A percentile compares a stretch with the other conserved stretches of the same genome.
Evolutionary conservation across 2,329 filamentous ascomycete species (phyloP).

Genomic region (Fulvia fulva): DNA sequence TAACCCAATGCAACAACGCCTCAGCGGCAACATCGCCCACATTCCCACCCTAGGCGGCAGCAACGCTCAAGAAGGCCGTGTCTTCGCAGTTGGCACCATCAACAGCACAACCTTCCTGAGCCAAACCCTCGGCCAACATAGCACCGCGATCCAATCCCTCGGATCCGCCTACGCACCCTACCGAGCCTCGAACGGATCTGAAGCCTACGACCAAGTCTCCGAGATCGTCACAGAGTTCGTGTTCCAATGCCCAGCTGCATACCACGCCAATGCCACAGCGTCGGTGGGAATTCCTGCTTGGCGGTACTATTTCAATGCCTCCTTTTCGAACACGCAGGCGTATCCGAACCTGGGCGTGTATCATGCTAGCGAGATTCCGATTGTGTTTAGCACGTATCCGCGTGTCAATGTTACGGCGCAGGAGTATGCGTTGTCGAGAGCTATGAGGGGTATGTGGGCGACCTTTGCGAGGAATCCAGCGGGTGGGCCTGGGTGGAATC

Average conservation of each 20-base stretch:
- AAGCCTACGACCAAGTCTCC: conserved; percentile 14
- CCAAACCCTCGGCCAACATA: conserved; percentile 17
- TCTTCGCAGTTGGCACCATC: conserved; percentile 29
- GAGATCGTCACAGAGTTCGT: conserved; percentile 20
- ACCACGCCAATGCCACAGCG: conserved; percentile 30
- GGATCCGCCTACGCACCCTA: conserved; percentile 29
- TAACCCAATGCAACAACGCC: conserved; percentile 26
- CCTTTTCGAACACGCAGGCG: conserved; percentile 32
- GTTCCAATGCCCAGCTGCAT: conserved; percentile 28
- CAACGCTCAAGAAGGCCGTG: conserved; percentile 36
- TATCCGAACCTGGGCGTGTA: conserved; percentile 32
- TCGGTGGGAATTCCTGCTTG: conserved; percentile 32
- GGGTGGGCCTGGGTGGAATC: conserved; percentile 37
- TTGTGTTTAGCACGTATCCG: conserved; percentile 36
- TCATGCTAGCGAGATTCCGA: conserved; percentile 32
- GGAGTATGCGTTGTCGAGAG: conserved; percentile 30
- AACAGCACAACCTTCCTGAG: conserved; percentile 25
- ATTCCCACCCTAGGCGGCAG: conserved; percentile 35
- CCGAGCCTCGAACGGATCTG: conserved; percentile 12
- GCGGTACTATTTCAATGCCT: conserved; percentile 38
- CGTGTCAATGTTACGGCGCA: conserved; percentile 27
- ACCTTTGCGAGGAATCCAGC: conserved; percentile 37
- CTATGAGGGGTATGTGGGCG: conserved; percentile 35
- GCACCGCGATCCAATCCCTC: conserved; percentile 23
- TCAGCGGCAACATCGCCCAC: conserved; percentile 30